phyloP scores from a whole-genome alignment of 345 rosid species.

The Gossypium rotundifolium region DNA sequence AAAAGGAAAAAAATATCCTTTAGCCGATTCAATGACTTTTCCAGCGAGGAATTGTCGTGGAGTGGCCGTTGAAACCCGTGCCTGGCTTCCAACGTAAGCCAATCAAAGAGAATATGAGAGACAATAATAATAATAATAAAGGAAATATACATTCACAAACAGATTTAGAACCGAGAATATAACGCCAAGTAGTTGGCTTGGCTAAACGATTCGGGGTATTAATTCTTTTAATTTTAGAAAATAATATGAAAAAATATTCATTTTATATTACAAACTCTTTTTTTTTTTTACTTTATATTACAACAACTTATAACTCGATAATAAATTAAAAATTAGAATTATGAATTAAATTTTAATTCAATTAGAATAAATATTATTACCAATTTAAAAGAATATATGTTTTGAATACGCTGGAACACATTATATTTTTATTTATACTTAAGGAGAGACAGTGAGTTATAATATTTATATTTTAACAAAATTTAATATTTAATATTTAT shows the following conservation, averaged over 20 bases:
- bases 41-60: neutral
- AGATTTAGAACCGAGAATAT: slow-evolving; percentile 6
- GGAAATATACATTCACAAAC: neutral
- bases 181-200: slow-evolving; percentile 13
- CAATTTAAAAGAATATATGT: too few relatives aligned
- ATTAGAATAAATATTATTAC: fast-evolving
- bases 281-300: too few relatives aligned
- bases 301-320: too few relatives aligned
- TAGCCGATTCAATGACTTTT: slow-evolving; percentile 7
- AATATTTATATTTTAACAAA: too few relatives aligned
- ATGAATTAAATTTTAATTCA: fast-evolving
- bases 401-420: fast-evolving
- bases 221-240: too few relatives aligned
- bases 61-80: slow-evolving; percentile 14
- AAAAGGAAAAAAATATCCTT: neutral
- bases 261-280: too few relatives aligned
- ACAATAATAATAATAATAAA: too few relatives aligned
- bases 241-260: too few relatives aligned
- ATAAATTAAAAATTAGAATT: too few relatives aligned
- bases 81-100: slow-evolving; percentile 2
- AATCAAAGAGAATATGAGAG: neutral
- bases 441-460: fast-evolving
- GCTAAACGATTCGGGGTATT: neutral
- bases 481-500: too few relatives aligned
- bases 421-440: too few relatives aligned